Conservation (phyloP, 257 asterid species). For the Lycium ferocissimum region DNA sequence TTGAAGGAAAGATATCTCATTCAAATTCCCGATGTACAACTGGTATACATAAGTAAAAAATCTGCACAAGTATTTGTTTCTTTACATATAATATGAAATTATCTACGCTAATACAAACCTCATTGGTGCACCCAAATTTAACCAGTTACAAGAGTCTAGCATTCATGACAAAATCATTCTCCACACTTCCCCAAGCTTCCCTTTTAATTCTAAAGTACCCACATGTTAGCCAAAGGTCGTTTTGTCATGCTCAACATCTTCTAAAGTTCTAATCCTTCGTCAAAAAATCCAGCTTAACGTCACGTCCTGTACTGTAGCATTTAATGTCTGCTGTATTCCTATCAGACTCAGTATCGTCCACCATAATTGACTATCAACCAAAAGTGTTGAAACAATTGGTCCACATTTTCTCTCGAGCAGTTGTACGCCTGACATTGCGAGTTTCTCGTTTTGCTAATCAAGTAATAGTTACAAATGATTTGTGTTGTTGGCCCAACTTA, state of each 20-base stretch:
- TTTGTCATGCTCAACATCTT: conserved; percentile 15
- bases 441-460: neutral
- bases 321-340: neutral
- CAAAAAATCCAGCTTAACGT: neutral
- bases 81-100: neutral
- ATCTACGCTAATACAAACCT: neutral
- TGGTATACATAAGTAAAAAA: neutral
- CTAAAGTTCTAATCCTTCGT: neutral
- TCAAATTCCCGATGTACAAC: neutral
- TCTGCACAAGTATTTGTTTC: neutral
- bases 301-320: neutral
- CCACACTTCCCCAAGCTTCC: neutral
- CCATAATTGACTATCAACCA: neutral
- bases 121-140: neutral
- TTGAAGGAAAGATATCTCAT: neutral
- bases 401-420: neutral
- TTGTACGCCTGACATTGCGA: neutral
- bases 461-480: conserved; percentile 1
- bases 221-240: neutral
- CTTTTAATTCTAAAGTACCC: neutral
- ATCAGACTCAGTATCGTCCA: neutral
- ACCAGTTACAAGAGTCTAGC: neutral
- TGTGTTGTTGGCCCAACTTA: neutral
- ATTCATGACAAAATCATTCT: neutral
- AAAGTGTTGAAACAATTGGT: conserved; percentile 22